These are phyloP conservation scores for Solanum sparsipilum DNA, from an alignment of 257 asterid genomes.

Conservation along the genomic window DNA sequence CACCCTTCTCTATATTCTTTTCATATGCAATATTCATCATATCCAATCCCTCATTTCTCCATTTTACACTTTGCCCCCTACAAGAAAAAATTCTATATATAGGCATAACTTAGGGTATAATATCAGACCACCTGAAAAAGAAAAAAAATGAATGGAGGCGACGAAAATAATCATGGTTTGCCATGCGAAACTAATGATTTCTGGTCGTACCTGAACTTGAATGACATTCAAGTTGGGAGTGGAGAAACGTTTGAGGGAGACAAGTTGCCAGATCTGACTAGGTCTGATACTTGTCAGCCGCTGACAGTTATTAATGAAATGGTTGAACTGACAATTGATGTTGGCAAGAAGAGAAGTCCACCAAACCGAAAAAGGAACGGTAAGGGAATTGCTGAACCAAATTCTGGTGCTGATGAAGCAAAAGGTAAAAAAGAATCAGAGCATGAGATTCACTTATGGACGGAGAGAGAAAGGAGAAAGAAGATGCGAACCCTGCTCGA, in stretches of 20 bases:
- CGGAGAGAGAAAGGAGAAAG: slow-evolving; percentile 85
- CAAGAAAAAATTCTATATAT: not conserved
- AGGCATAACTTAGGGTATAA: not conserved
- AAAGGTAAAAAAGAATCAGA: slow-evolving; percentile 28
- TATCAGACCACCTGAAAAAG: not conserved
- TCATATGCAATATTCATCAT: not conserved
- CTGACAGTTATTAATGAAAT: not conserved
- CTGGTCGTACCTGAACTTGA: slow-evolving; percentile 25
- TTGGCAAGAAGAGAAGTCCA: slow-evolving; percentile 9
- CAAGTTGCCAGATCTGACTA: not conserved
- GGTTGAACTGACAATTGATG: not conserved
- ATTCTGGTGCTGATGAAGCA: not conserved
- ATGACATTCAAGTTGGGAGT: not conserved
- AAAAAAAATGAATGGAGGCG: slow-evolving; percentile 24
- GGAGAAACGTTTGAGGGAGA: slow-evolving; percentile 7
- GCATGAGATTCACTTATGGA: slow-evolving; percentile 64
- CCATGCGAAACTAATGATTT: slow-evolving; percentile 5
- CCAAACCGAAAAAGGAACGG: not conserved
- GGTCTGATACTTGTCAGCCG: slow-evolving; percentile 2
- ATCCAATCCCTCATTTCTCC: not conserved
- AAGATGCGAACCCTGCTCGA: slow-evolving; percentile 72
- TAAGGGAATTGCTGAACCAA: not conserved
- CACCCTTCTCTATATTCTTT: not conserved
- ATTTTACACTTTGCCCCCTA: not conserved
- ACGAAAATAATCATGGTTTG: slow-evolving; percentile 4